Evolutionary conservation across 176 grass and related monocot genomes (phyloP).

Genomic region (Calamus simplicifolius): DNA sequence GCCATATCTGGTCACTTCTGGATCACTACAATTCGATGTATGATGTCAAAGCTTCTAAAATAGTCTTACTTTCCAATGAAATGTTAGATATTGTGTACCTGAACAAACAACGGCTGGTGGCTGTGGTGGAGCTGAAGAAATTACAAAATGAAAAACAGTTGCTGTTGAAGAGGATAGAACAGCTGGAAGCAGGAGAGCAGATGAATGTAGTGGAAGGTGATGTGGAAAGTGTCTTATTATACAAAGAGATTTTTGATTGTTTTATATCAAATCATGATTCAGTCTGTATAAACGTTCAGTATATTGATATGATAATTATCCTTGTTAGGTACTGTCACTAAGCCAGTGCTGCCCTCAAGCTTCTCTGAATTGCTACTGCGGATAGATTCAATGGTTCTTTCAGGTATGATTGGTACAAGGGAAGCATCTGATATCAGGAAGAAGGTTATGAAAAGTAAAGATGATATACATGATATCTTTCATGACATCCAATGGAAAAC

Average conservation of each 20-base stretch:
- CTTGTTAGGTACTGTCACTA: conserved; percentile 25
- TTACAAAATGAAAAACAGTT: conserved; percentile 26
- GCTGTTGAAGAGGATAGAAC: conserved; percentile 30
- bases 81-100: conserved; percentile 39
- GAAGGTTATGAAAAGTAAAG: conserved; percentile 31
- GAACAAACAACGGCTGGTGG: conserved; percentile 38
- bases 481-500: conserved; percentile 25
- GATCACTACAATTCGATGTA: background rate
- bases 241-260: no score
- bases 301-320: no score
- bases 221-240: background rate
- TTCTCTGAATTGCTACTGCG: conserved; percentile 35
- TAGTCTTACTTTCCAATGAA: conserved; percentile 5
- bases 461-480: conserved; percentile 19
- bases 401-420: conserved; percentile 21
- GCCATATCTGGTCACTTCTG: background rate
- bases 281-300: no score
- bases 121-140: conserved; percentile 38
- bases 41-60: background rate
- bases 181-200: conserved; percentile 22
- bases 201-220: conserved; percentile 1
- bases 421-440: conserved; percentile 49
- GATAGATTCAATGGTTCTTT: conserved; percentile 44
- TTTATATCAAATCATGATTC: no score
- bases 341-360: conserved; percentile 12